Evolutionary conservation across 208 protist genomes (phyloP).

Genomic region (Histomonas meleagridis): DNA sequence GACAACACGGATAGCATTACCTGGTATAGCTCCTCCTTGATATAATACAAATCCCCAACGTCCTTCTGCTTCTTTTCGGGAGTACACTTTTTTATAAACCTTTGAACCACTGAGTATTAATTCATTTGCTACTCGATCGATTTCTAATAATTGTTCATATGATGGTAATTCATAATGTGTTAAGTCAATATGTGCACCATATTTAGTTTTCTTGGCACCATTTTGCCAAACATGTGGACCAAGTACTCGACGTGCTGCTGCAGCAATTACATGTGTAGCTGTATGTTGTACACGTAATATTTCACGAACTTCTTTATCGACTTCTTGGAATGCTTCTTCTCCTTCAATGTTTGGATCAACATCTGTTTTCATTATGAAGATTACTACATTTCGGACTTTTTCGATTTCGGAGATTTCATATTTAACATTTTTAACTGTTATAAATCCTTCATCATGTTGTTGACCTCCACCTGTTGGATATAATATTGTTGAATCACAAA

Average conservation of each 20-base stretch:
- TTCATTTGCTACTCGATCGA: neutral
- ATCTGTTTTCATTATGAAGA: neutral
- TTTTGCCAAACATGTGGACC: slow-evolving; percentile 38
- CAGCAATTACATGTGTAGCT: slow-evolving; percentile 29
- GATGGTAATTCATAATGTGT: slow-evolving; percentile 33
- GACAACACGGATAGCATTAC: slow-evolving; percentile 21
- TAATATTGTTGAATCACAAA: slow-evolving; percentile 15
- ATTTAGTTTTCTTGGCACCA: slow-evolving; percentile 35
- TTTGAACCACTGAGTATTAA: neutral
- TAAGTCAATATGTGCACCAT: slow-evolving; percentile 22
- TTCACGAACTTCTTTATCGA: slow-evolving; percentile 30
- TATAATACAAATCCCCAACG: slow-evolving; percentile 21
- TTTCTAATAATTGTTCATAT: neutral
- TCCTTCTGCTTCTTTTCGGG: slow-evolving; percentile 4
- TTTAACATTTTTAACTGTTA: neutral
- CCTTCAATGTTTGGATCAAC: neutral
- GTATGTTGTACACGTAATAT: slow-evolving; percentile 22
- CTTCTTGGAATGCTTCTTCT: neutral
- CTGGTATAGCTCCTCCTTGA: slow-evolving; percentile 37
- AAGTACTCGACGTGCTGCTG: neutral
- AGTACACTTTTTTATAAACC: neutral
- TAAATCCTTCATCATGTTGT: slow-evolving; percentile 30
- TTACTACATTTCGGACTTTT: slow-evolving; percentile 1
- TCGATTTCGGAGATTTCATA: neutral
- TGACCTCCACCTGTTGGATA: slow-evolving; percentile 37